Evolutionary conservation across 2,329 filamentous ascomycete genomes (phyloP), one percentile per base, ranked within the genome.

Genomic region (Mycosphaerelloides madeirae): DNA sequence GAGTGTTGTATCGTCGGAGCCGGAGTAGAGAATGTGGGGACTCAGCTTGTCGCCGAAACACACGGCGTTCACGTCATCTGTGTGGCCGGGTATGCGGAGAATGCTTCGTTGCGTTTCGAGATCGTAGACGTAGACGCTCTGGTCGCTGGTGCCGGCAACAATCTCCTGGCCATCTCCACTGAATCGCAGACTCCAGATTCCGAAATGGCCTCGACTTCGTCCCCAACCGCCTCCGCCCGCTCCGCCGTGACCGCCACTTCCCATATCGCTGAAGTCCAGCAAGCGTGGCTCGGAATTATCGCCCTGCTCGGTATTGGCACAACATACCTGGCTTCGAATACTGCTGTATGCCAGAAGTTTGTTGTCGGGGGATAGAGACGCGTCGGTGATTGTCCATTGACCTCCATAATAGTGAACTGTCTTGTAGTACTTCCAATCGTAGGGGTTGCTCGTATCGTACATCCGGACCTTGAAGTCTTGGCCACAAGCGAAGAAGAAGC

Each of bases 391-490:
- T 1, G 91, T 97, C 93, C 93, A 98, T 58, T 87, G 84, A 2
- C 90, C 93, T 54, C 83, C 86, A 1, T 88, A 88, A 65, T 93
- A 95, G 91, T 90, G 69, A 84, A 91, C 65, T 84, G 87, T 68
- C 70, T 96, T 97, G 74, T 96, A 96, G 65, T 95, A 90, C 63
- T 84, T 85, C 93, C 93, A 98, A 53, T 89, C 79, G 66, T 93
- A 95, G 0, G 91, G 89, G 57, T 96, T 95, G 1, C 87, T 90
- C 0, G 93, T 97, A 65, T 97, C 91, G 67, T 97, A 98, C 87
- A 98, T 90, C 41, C 90, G 84, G 8, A 98, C 89, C 56, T 82
- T 85, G 70, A 95, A 95, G 66, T 97, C 90, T 66, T 96, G 88
- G 8, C 85, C 85, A 60, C 86, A 93, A 5, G 85, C 83, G 63